Evolutionary conservation across 2,329 filamentous ascomycete genomes (phyloP), one percentile per base, ranked within the genome.

Genomic region (Diaporthe caulivora): DNA sequence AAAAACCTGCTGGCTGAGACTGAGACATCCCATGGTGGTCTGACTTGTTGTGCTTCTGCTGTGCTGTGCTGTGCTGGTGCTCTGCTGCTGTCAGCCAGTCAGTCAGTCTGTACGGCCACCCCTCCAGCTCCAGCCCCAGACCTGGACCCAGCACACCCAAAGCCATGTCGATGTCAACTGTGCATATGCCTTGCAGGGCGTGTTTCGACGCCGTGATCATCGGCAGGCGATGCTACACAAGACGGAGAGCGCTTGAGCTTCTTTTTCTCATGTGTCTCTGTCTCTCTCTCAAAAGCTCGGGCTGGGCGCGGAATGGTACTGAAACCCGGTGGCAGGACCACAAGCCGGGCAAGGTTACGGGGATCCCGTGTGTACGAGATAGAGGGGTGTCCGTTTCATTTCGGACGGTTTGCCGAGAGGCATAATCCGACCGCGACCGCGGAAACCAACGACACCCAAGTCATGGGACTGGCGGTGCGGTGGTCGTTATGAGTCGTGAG

Each of bases 201-300:
- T 37, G 60, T 71, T 57, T 60, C 60, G 24, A 71, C 64, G 17
- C 42, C 40, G 58, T 71, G 60, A 53, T 60, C 51, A 62, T 57
- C 29, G 72, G 65, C 53, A 70, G 54, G 68, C 13, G 44, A 70
- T 71, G 67, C 58, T 49, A 73, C 71, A 31, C 42, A 70, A 73
- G 54, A 34, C 54, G 44, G 51, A 26, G n/a, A n/a, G 58, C 37
- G 37, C 40, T 55, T 51, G 55, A 62, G 70, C 70, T 65, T 53
- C 70, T 71, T 54, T 70, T 75, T 74, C 6, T 1, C 29, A 21
- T n/a, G 9, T 55, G 9, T 17, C 29, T 34, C 37, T 18, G 11
- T 34, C 15, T 18, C 21, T 13, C 40, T 15, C 26, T 49, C 67
- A 62, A 58, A 75, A 65, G 67, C 72, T 60, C 64, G 60, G 74